Evolutionary conservation across 805 yeast species (phyloP), one percentile per base, ranked within the genome.

Genomic region (Saturnispora kantuleensis): DNA sequence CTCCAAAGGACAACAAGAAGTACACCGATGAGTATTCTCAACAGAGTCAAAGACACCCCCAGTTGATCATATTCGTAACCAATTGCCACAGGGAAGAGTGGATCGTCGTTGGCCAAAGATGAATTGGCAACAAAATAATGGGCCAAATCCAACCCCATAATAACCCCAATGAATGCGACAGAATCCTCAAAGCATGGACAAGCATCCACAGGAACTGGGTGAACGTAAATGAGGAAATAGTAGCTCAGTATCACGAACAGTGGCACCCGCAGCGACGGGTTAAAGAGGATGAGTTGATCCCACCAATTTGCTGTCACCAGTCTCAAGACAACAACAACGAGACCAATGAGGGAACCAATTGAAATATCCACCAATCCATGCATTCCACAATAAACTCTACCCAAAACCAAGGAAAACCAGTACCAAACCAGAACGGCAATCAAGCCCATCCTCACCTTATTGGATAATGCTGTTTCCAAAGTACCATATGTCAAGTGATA

Each of bases 121-220:
- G 54, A 42, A 28, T 42, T 54, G 21, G 59, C 53, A 15, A 35
- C 28, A n/a, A 68, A 61, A 10, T 82, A 79, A 52, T 74, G 76
- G 15, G 79, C 70, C 21, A 82, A 50, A 49, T 84, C 93, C 6
- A 83, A 54, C 0, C 98, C 98, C 37, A 79, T 65, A 12, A 88
- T 68, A 36, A 89, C 97, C 3, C 96, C 96, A 42, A 89, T 67
- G 55, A 90, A 90, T 5, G 97, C 95, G 29, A 90, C 95, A 15
- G 88, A 78, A 59, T 90, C 98, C 56, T 89, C 96, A 57, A 82
- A 90, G 60, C 98, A 93, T 1, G 98, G 98, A 58, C 98, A 90
- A 52, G 81, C 83, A 54, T 93, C 98, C 16, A 84, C 79, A 1
- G 97, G 97, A 47, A 74, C 77, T 0, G 88, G 84, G 63, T 88